These are phyloP conservation scores for Apiospora saccharicola DNA, from an alignment of 2,329 filamentous ascomycete genomes.

Conservation along the genomic window DNA sequence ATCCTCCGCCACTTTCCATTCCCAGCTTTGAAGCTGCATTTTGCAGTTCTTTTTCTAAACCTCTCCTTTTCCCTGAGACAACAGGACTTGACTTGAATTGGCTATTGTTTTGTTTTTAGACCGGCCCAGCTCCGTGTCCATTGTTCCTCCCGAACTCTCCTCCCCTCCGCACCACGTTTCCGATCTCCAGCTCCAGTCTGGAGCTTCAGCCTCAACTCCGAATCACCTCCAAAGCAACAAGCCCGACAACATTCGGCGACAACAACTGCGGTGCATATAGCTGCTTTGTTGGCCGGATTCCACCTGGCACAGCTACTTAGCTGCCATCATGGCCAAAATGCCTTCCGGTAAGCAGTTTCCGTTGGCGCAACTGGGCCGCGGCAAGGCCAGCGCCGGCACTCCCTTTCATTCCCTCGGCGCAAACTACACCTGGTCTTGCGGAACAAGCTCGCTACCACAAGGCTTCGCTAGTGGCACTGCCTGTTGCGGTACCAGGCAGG, in stretches of 20 bases:
- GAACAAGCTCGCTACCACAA: background rate
- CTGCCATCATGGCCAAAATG: slow-evolving; percentile 16
- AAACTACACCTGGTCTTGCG: background rate
- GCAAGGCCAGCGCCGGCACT: background rate
- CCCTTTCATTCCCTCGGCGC: background rate
- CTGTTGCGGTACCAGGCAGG: background rate
- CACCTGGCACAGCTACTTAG: background rate
- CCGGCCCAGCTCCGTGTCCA: background rate
- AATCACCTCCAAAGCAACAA: background rate
- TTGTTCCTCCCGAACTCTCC: background rate
- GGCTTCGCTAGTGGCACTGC: background rate
- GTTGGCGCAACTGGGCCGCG: background rate
- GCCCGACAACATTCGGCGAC: background rate
- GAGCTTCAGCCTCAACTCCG: slow-evolving; percentile 15
- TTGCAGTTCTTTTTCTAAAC: background rate
- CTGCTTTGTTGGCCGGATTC: background rate
- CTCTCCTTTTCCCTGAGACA: background rate
- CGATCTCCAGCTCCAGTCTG: slow-evolving; percentile 14
- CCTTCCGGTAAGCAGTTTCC: slow-evolving; percentile 15
- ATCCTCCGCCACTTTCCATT: background rate
- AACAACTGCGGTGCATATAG: background rate
- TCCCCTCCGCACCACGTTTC: background rate
- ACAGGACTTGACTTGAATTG: background rate
- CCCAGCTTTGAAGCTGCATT: slow-evolving; percentile 14
- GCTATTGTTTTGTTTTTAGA: slow-evolving; percentile 17